Conservation (phyloP, 148 eudicot genomes). For the Drosera capensis region DNA sequence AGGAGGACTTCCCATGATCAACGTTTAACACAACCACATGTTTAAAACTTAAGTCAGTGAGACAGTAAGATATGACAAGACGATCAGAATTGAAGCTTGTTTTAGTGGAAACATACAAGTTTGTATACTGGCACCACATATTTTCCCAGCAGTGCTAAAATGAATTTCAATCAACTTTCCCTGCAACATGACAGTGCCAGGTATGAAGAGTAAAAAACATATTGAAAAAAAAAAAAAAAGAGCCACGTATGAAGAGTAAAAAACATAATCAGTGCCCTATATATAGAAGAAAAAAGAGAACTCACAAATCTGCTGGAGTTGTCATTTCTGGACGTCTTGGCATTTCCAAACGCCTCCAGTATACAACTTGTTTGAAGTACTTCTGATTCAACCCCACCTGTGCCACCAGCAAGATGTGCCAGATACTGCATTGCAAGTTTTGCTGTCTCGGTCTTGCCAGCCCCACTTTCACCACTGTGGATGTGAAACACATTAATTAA, state of each 20-base stretch:
- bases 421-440: constrained; percentile 86
- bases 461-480: constrained; percentile 96
- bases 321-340: constrained; percentile 78
- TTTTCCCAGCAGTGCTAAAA: constrained; percentile 58
- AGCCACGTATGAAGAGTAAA: too few relatives aligned
- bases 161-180: constrained; percentile 89
- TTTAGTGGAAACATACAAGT: constrained; percentile 46
- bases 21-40: constrained; percentile 9
- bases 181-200: constrained; percentile 24
- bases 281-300: background rate
- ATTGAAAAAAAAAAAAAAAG: background rate
- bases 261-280: background rate
- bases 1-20: constrained; percentile 48
- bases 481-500: too few relatives aligned
- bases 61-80: too few relatives aligned
- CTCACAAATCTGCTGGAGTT: constrained; percentile 95
- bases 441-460: constrained; percentile 98
- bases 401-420: constrained; percentile 70
- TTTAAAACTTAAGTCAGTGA: constrained; percentile 11
- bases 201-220: background rate
- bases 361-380: constrained; percentile 66
- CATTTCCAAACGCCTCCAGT: constrained; percentile 93
- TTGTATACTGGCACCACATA: constrained; percentile 79
- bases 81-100: too few relatives aligned
- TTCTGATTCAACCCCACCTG: constrained; percentile 52